Evolutionary conservation across 495 filamentous ascomycete species (phyloP).

Genomic region (Thozetella sp.): DNA sequence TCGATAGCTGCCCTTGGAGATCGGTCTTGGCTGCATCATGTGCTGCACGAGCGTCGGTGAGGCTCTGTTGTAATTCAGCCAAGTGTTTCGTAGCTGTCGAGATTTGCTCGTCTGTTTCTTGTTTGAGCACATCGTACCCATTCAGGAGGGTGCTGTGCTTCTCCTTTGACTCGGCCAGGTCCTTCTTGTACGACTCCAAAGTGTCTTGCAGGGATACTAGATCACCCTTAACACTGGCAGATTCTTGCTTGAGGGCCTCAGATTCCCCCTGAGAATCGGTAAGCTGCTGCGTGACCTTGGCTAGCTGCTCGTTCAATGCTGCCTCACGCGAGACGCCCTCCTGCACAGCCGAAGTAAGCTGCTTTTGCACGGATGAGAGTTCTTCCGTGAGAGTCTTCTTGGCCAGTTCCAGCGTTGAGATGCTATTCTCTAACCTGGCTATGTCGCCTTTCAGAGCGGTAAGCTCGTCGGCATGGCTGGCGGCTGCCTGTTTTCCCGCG

Average conservation of each 20-base stretch:
- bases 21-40: not conserved
- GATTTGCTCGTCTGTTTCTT: slow-evolving; percentile 4
- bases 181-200: slow-evolving; percentile 1
- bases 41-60: not conserved
- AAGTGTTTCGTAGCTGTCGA: not conserved
- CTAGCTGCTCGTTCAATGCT: not conserved
- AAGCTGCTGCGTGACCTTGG: not conserved
- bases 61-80: not conserved
- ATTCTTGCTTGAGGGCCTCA: not conserved
- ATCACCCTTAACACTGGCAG: not conserved
- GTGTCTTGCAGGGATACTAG: not conserved
- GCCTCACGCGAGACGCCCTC: not conserved
- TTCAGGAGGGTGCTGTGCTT: slow-evolving; percentile 8
- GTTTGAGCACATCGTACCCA: slow-evolving; percentile 6
- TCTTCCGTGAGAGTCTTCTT: not conserved
- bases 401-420: not conserved
- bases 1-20: not conserved
- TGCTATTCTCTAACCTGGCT: not conserved
- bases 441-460: not conserved
- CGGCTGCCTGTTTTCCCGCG: not conserved
- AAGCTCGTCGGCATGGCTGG: not conserved
- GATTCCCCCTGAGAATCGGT: not conserved
- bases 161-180: slow-evolving; percentile 4
- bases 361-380: not conserved
- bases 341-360: not conserved